Evolutionary conservation across 2,329 filamentous ascomycete species (phyloP).

Genomic region (Fusarium musae): DNA sequence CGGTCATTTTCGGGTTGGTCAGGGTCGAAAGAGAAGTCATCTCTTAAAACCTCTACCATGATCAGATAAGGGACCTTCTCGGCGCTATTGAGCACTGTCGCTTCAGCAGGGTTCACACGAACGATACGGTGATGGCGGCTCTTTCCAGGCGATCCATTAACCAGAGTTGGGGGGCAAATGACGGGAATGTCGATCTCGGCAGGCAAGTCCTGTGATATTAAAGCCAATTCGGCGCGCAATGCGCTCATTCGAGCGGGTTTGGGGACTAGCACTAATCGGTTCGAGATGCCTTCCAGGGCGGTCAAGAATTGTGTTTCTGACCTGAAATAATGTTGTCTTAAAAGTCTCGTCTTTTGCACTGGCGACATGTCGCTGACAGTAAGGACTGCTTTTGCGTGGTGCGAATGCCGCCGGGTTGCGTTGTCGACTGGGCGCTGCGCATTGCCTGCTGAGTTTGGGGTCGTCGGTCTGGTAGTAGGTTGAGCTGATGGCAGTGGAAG

Average conservation of each 20-base stretch:
- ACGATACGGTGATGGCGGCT: conserved; percentile 87
- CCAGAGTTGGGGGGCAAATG: conserved; percentile 79
- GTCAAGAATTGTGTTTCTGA: conserved; percentile 84
- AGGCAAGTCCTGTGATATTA: conserved; percentile 83
- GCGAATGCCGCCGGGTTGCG: conserved; percentile 69
- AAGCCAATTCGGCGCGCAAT: conserved; percentile 80
- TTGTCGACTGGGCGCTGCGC: conserved; percentile 58
- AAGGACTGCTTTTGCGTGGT: conserved; percentile 66
- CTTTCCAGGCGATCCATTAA: conserved; percentile 77
- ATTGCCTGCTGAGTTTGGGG: conserved; percentile 67
- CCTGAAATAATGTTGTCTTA: conserved; percentile 85
- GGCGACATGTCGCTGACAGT: conserved; percentile 71
- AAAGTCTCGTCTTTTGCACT: conserved; percentile 74
- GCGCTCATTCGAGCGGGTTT: conserved; percentile 85
- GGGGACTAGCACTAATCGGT: conserved; percentile 82
- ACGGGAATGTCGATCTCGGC: conserved; percentile 86
- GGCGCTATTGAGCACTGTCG: conserved; percentile 86
- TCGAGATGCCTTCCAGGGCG: conserved; percentile 85
- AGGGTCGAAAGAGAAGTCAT: conserved; percentile 86
- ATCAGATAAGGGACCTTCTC: conserved; percentile 87
- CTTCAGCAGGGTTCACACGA: conserved; percentile 83
- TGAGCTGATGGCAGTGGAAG: conserved; percentile 70
- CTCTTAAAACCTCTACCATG: conserved; percentile 84
- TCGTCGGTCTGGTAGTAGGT: conserved; percentile 63
- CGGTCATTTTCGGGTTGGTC: conserved; percentile 77